Percentiles rank a stretch among this genome's conserved stretches.
phyloP scores from a whole-genome alignment of 2,329 filamentous ascomycete genomes.

The Cordyceps militaris region DNA sequence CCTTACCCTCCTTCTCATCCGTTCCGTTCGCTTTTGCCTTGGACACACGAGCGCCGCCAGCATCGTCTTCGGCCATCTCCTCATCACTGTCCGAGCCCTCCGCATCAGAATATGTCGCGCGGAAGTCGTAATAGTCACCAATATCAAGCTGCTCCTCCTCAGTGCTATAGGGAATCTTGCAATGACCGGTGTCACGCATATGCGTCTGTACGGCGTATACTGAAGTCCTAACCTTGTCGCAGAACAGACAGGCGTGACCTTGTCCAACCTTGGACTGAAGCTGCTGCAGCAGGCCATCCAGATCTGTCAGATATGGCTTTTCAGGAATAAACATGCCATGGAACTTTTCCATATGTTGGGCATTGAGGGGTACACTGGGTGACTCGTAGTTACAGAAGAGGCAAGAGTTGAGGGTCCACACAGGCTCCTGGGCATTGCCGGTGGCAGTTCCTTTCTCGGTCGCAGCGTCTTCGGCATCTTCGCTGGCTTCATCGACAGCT shows the following conservation, averaged over 20 bases:
- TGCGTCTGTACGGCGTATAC: constrained; percentile 83
- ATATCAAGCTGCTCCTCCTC: constrained; percentile 90
- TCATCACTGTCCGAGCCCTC: constrained; percentile 55
- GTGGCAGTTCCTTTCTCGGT: constrained; percentile 35
- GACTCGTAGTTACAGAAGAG: constrained; percentile 91
- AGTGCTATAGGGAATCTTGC: constrained; percentile 86
- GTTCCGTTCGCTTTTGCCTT: constrained; percentile 43
- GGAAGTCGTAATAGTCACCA: constrained; percentile 95
- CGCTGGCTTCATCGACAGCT: constrained; percentile 41
- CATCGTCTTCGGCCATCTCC: constrained; percentile 48
- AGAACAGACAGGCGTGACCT: constrained; percentile 79
- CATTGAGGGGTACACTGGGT: constrained; percentile 65
- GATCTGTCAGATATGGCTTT: constrained; percentile 70
- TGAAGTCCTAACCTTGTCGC: constrained; percentile 73
- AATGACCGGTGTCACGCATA: constrained; percentile 95
- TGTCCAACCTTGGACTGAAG: constrained; percentile 75
- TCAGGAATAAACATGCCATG: constrained; percentile 98
- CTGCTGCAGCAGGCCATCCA: constrained; percentile 73
- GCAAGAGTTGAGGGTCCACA: constrained; percentile 51
- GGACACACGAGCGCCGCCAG: constrained; percentile 51
- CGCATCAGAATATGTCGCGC: constrained; percentile 85
- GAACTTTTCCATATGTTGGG: constrained; percentile 82
- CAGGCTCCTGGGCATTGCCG: constrained; percentile 24
- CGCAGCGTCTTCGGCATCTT: constrained; percentile 34
- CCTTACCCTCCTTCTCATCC: constrained; percentile 30